Base-by-base conservation (phyloP, 129 eudicot species). In the Saposhnikovia divaricata region DNA sequence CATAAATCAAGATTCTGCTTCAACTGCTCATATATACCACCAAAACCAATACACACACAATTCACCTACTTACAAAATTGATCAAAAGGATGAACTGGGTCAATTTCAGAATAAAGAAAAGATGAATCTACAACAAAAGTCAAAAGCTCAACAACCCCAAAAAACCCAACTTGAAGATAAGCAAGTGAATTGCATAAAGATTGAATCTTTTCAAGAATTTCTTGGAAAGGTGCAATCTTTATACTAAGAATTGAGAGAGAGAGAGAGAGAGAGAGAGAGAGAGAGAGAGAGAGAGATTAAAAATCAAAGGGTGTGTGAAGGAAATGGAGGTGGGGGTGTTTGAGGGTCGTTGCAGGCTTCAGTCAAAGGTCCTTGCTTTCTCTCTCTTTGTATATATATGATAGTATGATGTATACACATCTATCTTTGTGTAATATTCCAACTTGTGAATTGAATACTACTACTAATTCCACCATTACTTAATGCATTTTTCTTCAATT, bases 1-100 rank as follows among this genome's bases (percentile, higher is more conserved):
- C 92, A 90, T 46, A 81, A 69, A 25, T 83, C 82, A 72, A 83
- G 83, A 80, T 48, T 79, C 76, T 39, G 80, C 79, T 65, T 81
- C 59, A 76, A 50, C 23, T 27, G 59, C 72, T 40, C 28, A 77
- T 50, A 57, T 18, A 53, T 57, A 51, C 53, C n/a, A 18, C 31
- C 37, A 34, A 34, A 34, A 34, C 37, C 37, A 34, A 34, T 9
- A 70, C 38, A 73, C 47, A 9, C 77, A 46, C 61, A 78, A 61
- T 12, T 19, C 34, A 63, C 21, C 73, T 34, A 68, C 18, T 59
- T 8, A 51, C 25, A 77, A 12, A 9, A 78, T 4, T 14, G 48
- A 75, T 46, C 57, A 59, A 78, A 23, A 59, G 0, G 0, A 10
- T 44, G 1, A 6, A 42, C 6, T 15, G 43, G 78, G 78, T 27